phyloP scores from a whole-genome alignment of 1,139 yeast species.

The Martiniozyma asiatica region DNA sequence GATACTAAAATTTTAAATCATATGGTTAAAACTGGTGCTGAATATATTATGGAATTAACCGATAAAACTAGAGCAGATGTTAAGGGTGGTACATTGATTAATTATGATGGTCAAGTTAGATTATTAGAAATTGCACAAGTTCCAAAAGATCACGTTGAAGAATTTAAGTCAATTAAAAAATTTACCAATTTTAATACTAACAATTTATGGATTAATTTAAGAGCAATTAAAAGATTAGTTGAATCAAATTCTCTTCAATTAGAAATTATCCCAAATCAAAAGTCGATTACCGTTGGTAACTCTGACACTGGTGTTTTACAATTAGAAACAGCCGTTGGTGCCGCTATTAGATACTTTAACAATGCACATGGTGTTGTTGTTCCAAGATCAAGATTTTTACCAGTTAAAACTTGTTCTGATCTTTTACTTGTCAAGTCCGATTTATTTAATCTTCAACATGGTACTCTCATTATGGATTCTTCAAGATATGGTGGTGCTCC shows the following conservation, averaged over 20 bases:
- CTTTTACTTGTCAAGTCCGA: conserved; percentile 92
- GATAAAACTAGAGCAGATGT: conserved; percentile 99
- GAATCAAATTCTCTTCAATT: conserved; percentile 74
- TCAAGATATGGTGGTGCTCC: conserved; percentile 90
- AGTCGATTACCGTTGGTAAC: conserved; percentile 68
- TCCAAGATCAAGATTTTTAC: conserved; percentile 94
- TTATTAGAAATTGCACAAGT: conserved; percentile 97
- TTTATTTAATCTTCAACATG: conserved; percentile 81
- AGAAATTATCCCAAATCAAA: conserved; percentile 92
- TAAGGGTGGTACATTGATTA: conserved; percentile 97
- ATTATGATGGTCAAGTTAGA: conserved; percentile 90
- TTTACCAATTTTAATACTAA: conserved; percentile 97
- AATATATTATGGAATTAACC: conserved; percentile 95
- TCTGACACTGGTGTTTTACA: conserved; percentile 79
- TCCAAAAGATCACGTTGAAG: conserved; percentile 97
- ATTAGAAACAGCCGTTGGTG: conserved; percentile 98
- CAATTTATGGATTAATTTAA: conserved; percentile 92
- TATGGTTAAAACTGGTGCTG: conserved; percentile 85
- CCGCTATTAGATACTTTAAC: conserved; percentile 91
- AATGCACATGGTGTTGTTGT: conserved; percentile 98
- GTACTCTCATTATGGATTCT: conserved; percentile 76
- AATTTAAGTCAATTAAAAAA: conserved; percentile 93
- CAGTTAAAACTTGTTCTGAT: conserved; percentile 96
- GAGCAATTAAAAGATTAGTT: conserved; percentile 85
- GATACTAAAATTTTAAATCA: conserved; percentile 84